Conservation (phyloP, 1,284 basidiomycete species). For the Tilletia horrida region DNA sequence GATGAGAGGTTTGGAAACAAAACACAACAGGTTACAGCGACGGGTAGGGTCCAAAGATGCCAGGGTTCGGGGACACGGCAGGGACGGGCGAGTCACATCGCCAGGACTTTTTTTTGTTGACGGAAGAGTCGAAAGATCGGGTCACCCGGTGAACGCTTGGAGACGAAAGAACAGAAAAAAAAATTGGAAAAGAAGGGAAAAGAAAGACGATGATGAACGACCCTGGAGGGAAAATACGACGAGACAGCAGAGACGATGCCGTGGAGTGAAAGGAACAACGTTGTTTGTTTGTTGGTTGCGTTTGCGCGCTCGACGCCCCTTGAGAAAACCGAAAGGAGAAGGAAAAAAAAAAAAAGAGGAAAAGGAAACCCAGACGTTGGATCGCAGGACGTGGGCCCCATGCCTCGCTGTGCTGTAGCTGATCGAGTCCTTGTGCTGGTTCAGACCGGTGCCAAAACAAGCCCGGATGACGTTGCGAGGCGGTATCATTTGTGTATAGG, state of each 20-base stretch:
- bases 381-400: too few species aligned
- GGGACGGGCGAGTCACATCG: not conserved
- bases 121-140: not conserved
- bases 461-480: not conserved
- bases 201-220: not conserved
- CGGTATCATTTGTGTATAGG: not conserved
- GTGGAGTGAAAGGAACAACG: not conserved
- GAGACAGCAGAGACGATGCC: not conserved
- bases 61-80: not conserved
- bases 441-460: not conserved
- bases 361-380: not conserved
- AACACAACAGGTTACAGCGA: not conserved
- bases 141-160: not conserved
- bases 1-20: not conserved
- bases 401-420: not conserved
- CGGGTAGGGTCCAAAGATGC: not conserved
- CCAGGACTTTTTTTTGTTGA: not conserved
- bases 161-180: not conserved
- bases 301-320: not conserved
- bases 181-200: not conserved
- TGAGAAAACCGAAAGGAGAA: not conserved
- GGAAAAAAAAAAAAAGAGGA: not conserved
- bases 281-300: not conserved
- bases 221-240: too few species aligned
- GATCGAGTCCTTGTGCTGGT: not conserved